phyloP scores from a whole-genome alignment of 805 yeast species.

The Helenozyma baotianmanensis region DNA sequence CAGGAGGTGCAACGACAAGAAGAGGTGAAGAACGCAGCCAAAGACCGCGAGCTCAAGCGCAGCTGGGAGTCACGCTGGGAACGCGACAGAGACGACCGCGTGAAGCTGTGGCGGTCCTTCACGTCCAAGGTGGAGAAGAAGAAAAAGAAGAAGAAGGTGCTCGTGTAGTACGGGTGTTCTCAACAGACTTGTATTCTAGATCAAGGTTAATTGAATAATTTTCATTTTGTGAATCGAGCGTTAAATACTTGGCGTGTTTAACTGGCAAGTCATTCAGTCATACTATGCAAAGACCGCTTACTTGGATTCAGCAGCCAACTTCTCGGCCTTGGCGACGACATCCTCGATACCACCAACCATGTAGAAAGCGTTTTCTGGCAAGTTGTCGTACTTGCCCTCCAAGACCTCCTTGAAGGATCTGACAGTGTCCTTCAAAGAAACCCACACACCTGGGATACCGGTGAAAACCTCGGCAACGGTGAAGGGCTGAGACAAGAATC shows the following conservation, averaged over 20 bases:
- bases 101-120: slow-evolving; percentile 56
- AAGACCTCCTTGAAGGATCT: slow-evolving; percentile 93
- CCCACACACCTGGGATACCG: slow-evolving; percentile 98
- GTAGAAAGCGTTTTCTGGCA: slow-evolving; percentile 99
- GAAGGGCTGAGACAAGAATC: slow-evolving; percentile 99
- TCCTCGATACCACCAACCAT: slow-evolving; percentile 99
- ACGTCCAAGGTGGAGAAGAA: slow-evolving; percentile 41
- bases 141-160: slow-evolving; percentile 39
- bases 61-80: slow-evolving; percentile 54
- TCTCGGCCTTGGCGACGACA: slow-evolving; percentile 97
- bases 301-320: slow-evolving; percentile 90
- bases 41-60: slow-evolving; percentile 23
- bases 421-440: slow-evolving; percentile 93
- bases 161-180: slow-evolving; percentile 24
- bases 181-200: neutral
- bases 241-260: slow-evolving; percentile 14
- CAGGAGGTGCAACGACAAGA: slow-evolving; percentile 22
- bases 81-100: slow-evolving; percentile 52
- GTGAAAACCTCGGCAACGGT: slow-evolving; percentile 99
- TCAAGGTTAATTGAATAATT: slow-evolving; percentile 12
- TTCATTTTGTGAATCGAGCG: slow-evolving; percentile 15
- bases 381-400: slow-evolving; percentile 97
- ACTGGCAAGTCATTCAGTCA: slow-evolving; percentile 20
- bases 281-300: slow-evolving; percentile 33
- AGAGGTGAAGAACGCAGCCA: slow-evolving; percentile 30